Conservation (phyloP, 2,329 filamentous ascomycete genomes). For the Xylariaceae sp. region DNA sequence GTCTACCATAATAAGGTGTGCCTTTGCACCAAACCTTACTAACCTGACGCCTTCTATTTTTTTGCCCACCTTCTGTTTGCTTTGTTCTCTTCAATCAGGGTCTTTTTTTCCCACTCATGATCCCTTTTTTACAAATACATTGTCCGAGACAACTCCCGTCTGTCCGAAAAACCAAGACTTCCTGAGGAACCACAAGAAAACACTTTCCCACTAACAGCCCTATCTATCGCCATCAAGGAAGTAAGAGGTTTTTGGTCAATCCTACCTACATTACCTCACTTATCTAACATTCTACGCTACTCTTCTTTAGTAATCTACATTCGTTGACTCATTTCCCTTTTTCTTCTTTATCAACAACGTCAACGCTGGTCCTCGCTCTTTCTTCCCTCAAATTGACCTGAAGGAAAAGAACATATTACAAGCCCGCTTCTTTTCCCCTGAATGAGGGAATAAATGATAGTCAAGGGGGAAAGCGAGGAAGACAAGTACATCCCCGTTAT, state of each 20-base stretch:
- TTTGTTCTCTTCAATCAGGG: not conserved
- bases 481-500: too few species aligned
- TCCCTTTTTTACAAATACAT: too few species aligned
- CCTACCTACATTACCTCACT: not conserved
- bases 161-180: too few species aligned
- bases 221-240: slow-evolving; percentile 14
- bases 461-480: too few species aligned
- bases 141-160: too few species aligned
- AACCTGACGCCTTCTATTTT: not conserved
- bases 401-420: not conserved
- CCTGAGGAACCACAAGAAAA: slow-evolving; percentile 17
- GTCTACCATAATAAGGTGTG: not conserved
- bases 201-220: slow-evolving; percentile 18
- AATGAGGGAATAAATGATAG: too few species aligned
- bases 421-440: too few species aligned
- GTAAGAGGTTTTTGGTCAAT: not conserved
- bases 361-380: slow-evolving; percentile 12
- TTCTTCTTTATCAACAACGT: slow-evolving; percentile 6
- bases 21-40: not conserved
- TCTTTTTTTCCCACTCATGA: not conserved
- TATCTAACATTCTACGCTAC: not conserved
- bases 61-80: not conserved
- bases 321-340: slow-evolving; percentile 21
- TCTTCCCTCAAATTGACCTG: slow-evolving; percentile 3
- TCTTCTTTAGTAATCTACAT: slow-evolving; percentile 3